These are phyloP conservation scores for Solanum paucissectum DNA, from an alignment of 257 asterid genomes.

Conservation along the genomic window DNA sequence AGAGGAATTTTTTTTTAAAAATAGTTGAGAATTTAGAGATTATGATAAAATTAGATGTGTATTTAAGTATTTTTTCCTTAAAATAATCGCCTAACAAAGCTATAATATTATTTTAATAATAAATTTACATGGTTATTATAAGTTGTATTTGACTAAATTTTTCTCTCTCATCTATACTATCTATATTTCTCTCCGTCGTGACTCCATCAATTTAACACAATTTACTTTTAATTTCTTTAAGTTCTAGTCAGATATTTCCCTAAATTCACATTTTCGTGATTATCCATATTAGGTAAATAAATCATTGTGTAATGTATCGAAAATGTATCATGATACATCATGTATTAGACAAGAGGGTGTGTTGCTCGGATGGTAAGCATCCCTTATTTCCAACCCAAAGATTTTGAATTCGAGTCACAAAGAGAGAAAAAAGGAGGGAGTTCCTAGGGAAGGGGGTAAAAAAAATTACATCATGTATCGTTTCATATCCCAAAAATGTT, in stretches of 20 bases:
- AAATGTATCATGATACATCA: not conserved
- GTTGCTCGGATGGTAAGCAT: not conserved
- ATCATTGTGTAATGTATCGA: not conserved
- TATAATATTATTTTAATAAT: too few relatives aligned
- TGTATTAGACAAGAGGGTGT: too few relatives aligned
- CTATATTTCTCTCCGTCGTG: not conserved
- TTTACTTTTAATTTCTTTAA: not conserved
- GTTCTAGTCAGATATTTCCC: not conserved
- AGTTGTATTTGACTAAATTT: too few relatives aligned
- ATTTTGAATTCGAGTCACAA: too few relatives aligned
- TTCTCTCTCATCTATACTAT: not conserved
- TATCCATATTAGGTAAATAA: not conserved
- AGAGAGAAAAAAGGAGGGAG: too few relatives aligned
- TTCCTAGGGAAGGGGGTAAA: not conserved
- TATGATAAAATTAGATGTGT: too few relatives aligned
- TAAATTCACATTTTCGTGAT: too few relatives aligned
- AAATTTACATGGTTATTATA: not conserved
- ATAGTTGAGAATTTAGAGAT: too few relatives aligned
- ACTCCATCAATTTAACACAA: not conserved
- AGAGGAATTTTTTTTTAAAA: too few relatives aligned
- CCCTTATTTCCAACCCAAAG: not conserved
- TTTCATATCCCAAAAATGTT: not conserved
- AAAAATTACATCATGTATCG: too few relatives aligned
- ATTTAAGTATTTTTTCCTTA: too few relatives aligned
- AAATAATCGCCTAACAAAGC: too few relatives aligned